phyloP scores from a whole-genome alignment of 1,284 basidiomycete genomes.

The Cryptococcus wingfieldii region DNA sequence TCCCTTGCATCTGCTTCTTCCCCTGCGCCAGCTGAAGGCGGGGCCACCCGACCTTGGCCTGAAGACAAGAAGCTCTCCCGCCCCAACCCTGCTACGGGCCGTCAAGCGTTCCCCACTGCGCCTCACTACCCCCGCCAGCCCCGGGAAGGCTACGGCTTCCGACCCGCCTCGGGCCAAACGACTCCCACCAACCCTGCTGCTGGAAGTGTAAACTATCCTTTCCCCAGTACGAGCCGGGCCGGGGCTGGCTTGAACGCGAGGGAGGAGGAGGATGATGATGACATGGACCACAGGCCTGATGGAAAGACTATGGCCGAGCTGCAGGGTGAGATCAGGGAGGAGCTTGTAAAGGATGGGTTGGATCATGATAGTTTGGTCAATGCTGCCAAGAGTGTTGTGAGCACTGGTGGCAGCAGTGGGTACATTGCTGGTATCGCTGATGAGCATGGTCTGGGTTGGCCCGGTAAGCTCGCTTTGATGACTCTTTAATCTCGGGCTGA shows the following conservation, averaged over 20 bases:
- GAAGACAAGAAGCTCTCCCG: constrained; percentile 8
- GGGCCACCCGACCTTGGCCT: constrained; percentile 7
- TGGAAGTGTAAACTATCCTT: constrained; percentile 7
- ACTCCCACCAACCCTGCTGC: constrained; percentile 51
- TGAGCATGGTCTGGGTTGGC: constrained; percentile 87
- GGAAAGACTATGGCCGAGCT: constrained; percentile 25
- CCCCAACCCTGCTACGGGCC: constrained; percentile 8
- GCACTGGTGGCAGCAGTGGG: background rate
- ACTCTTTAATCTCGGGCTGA: background rate
- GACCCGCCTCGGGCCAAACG: constrained; percentile 60
- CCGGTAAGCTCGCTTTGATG: constrained; percentile 57
- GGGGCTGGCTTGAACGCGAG: background rate
- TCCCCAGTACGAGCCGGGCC: constrained; percentile 6
- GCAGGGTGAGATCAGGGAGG: constrained; percentile 23
- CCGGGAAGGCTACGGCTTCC: constrained; percentile 75
- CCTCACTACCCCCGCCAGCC: constrained; percentile 14
- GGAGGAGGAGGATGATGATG: constrained; percentile 23
- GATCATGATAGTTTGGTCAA: constrained; percentile 12
- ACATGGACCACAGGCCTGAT: constrained; percentile 31
- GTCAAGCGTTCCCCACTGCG: constrained; percentile 7
- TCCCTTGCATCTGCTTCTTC: background rate
- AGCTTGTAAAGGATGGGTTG: constrained; percentile 23
- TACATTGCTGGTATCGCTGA: constrained; percentile 61
- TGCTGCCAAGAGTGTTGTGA: constrained; percentile 11
- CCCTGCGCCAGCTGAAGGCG: background rate